phyloP scores from a whole-genome alignment of 306 rosid genomes.

The Echinosophora koreensis region DNA sequence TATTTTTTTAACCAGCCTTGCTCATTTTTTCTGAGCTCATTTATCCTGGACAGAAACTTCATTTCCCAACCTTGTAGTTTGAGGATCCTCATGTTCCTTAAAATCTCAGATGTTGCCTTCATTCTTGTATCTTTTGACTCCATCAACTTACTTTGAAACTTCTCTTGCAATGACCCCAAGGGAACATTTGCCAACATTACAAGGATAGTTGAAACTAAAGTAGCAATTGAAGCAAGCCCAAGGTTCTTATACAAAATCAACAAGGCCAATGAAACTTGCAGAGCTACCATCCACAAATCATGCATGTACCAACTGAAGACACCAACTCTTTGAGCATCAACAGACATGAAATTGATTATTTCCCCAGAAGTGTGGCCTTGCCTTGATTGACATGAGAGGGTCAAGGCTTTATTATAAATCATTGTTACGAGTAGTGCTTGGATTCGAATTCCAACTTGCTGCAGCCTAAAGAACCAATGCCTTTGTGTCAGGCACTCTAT shows the following conservation, averaged over 20 bases:
- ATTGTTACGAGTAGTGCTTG: constrained; percentile 49
- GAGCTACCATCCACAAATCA: constrained; percentile 53
- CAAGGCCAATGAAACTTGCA: constrained; percentile 57
- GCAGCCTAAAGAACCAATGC: constrained; percentile 58
- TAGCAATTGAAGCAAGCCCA: constrained; percentile 60
- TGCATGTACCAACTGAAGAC: constrained; percentile 53
- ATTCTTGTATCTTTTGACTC: constrained; percentile 65
- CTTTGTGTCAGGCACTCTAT: constrained; percentile 53
- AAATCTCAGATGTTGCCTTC: constrained; percentile 66
- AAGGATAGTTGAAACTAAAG: constrained; percentile 55
- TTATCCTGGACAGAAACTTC: constrained; percentile 61
- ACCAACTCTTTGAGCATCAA: constrained; percentile 66
- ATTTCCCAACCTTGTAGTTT: constrained; percentile 80
- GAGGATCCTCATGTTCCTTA: constrained; percentile 72
- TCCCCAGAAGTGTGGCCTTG: constrained; percentile 61
- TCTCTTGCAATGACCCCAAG: constrained; percentile 55
- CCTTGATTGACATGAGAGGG: constrained; percentile 57
- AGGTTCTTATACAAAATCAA: constrained; percentile 60
- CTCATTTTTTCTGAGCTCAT: constrained; percentile 53
- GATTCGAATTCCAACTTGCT: constrained; percentile 54
- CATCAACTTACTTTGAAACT: constrained; percentile 62
- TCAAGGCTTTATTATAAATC: constrained; percentile 53
- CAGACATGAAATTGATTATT: constrained; percentile 62
- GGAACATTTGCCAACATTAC: constrained; percentile 65
- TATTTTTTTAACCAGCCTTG: constrained; percentile 58